Evolutionary conservation across 352 stramenopile genomes (phyloP).

Genomic region (Phytophthora colocasiae): DNA sequence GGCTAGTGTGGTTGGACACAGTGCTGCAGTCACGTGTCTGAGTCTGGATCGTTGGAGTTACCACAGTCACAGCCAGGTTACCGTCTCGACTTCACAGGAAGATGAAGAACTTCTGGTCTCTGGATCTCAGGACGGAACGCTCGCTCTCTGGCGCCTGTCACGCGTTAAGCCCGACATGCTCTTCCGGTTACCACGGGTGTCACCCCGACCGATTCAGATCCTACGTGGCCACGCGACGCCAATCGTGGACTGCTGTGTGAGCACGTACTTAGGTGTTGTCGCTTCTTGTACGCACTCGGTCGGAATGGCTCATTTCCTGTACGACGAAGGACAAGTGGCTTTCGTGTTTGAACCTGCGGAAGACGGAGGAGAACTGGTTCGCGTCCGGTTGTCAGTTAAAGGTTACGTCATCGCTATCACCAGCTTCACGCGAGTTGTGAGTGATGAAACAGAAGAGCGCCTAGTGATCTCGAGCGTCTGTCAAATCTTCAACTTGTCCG

Average conservation of each 20-base stretch:
- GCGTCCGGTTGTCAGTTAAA: slow-evolving; percentile 58
- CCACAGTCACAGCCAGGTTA: slow-evolving; percentile 41
- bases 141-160: slow-evolving; percentile 79
- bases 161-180: slow-evolving; percentile 77
- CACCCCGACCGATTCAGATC: slow-evolving; percentile 65
- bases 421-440: slow-evolving; percentile 13
- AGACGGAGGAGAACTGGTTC: slow-evolving; percentile 39
- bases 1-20: slow-evolving; percentile 81
- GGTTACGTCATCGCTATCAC: slow-evolving; percentile 70
- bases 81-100: slow-evolving; percentile 47
- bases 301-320: slow-evolving; percentile 76
- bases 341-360: slow-evolving; percentile 63
- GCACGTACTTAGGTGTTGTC: slow-evolving; percentile 66
- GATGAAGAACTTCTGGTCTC: slow-evolving; percentile 82
- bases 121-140: slow-evolving; percentile 68
- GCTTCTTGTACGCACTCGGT: slow-evolving; percentile 63
- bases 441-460: slow-evolving; percentile 5
- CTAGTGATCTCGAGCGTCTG: slow-evolving; percentile 47
- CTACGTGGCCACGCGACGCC: slow-evolving; percentile 63
- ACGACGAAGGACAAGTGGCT: slow-evolving; percentile 75
- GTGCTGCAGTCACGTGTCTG: slow-evolving; percentile 73
- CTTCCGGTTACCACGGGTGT: slow-evolving; percentile 76
- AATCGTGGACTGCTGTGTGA: slow-evolving; percentile 73
- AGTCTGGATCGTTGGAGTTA: slow-evolving; percentile 70
- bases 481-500: slow-evolving; percentile 76